Evolutionary conservation across 2,329 filamentous ascomycete genomes (phyloP).

Genomic region (Pezizomycotina sp.): DNA sequence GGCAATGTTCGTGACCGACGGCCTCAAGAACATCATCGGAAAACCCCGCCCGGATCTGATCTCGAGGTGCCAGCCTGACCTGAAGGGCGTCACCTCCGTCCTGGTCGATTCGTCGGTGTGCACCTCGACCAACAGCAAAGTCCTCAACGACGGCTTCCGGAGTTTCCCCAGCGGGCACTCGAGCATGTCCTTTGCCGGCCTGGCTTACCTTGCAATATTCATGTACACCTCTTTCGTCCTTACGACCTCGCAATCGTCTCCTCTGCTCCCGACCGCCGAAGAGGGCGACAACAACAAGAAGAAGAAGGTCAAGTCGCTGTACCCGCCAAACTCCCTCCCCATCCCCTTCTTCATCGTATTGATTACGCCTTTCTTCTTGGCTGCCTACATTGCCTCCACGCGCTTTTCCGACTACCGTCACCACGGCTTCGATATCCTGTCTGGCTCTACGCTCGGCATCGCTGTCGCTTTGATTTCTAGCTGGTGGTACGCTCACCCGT

Average conservation of each 20-base stretch:
- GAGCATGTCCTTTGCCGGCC: constrained; percentile 58
- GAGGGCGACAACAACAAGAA: constrained; percentile 4
- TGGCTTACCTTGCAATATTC: constrained; percentile 76
- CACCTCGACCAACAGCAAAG: constrained; percentile 41
- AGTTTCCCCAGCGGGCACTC: constrained; percentile 68
- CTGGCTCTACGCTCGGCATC: constrained; percentile 11
- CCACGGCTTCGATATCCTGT: constrained; percentile 15
- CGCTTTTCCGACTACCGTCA: constrained; percentile 17
- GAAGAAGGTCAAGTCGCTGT: constrained; percentile 6
- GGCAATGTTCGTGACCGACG: constrained; percentile 66
- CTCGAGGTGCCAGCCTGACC: constrained; percentile 58
- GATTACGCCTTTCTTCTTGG: constrained; percentile 16
- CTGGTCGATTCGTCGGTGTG: constrained; percentile 68
- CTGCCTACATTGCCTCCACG: constrained; percentile 14
- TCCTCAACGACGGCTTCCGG: constrained; percentile 65
- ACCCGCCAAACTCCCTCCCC: constrained; percentile 16
- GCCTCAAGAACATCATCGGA: constrained; percentile 60
- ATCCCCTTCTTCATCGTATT: constrained; percentile 13
- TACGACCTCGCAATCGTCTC: constrained; percentile 30
- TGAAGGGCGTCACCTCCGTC: constrained; percentile 43
- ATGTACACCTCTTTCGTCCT: constrained; percentile 68
- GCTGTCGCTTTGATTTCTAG: constrained; percentile 12
- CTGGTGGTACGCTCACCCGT: constrained; percentile 19
- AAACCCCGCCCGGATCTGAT: constrained; percentile 49
- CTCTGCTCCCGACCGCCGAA: constrained; percentile 8